Evolutionary conservation across 495 filamentous ascomycete genomes (phyloP).

Genomic region (Penicillium maclennaniae): DNA sequence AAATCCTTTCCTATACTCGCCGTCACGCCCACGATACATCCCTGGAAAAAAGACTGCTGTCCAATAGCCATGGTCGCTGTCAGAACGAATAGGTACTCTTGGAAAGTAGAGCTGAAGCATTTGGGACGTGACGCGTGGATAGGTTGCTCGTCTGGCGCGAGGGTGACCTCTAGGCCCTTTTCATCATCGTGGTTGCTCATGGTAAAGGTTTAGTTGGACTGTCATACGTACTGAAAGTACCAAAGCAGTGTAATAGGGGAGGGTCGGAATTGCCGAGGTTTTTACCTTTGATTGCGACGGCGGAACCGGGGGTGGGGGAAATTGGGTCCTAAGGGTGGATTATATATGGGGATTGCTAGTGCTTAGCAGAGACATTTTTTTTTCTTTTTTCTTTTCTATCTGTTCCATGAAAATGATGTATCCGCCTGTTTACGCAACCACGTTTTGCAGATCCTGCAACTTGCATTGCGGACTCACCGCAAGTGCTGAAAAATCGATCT

Average conservation of each 20-base stretch:
- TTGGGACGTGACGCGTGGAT: slow-evolving; percentile 38
- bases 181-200: slow-evolving; percentile 12
- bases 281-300: neutral
- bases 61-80: slow-evolving; percentile 68
- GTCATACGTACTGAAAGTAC: neutral
- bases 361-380: neutral
- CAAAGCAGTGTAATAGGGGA: neutral
- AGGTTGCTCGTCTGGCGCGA: slow-evolving; percentile 5
- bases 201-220: neutral
- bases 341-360: neutral
- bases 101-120: slow-evolving; percentile 58
- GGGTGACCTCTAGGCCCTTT: slow-evolving; percentile 7
- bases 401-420: no score
- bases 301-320: neutral
- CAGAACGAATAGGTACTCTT: slow-evolving; percentile 64
- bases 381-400: neutral
- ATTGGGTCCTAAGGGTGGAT: neutral
- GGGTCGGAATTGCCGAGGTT: neutral
- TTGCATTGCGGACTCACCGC: neutral
- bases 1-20: slow-evolving; percentile 59
- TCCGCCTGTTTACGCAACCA: neutral
- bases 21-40: slow-evolving; percentile 58
- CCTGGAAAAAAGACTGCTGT: slow-evolving; percentile 56
- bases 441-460: neutral
- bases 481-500: slow-evolving; percentile 8